phyloP scores from a whole-genome alignment of 768 basidiomycete genomes.

The Rhodotorula diobovata region DNA sequence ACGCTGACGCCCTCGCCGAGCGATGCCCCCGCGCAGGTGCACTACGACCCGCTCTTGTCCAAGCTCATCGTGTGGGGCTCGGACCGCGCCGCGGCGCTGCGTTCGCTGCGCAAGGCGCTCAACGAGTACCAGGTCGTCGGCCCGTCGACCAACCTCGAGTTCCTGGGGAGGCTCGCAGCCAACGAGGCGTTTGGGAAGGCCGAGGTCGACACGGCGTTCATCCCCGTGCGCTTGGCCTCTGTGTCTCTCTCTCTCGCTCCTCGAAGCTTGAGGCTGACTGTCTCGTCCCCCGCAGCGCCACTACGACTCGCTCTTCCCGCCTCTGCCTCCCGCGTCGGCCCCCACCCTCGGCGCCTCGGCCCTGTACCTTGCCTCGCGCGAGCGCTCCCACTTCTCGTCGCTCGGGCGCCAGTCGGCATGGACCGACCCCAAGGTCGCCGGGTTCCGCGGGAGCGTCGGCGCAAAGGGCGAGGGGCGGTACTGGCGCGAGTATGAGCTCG shows the following conservation, averaged over 20 bases:
- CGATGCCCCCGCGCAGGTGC: slow-evolving; percentile 55
- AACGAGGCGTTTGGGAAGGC: slow-evolving; percentile 70
- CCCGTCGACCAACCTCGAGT: slow-evolving; percentile 85
- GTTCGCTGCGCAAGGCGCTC: slow-evolving; percentile 71
- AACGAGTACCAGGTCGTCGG: slow-evolving; percentile 88
- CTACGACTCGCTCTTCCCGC: slow-evolving; percentile 71
- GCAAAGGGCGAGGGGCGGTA: slow-evolving; percentile 53
- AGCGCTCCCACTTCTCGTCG: slow-evolving; percentile 48
- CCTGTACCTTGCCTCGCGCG: slow-evolving; percentile 67
- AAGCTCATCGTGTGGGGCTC: slow-evolving; percentile 84
- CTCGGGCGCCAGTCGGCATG: slow-evolving; percentile 47
- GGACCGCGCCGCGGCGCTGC: slow-evolving; percentile 75
- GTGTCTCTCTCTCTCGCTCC: slow-evolving; percentile 5
- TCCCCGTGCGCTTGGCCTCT: slow-evolving; percentile 56
- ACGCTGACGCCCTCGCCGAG: background rate
- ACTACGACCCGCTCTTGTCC: slow-evolving; percentile 84
- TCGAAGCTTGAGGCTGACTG: background rate
- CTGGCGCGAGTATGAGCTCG: slow-evolving; percentile 7
- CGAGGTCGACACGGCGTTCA: slow-evolving; percentile 89
- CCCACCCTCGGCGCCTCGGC: slow-evolving; percentile 73
- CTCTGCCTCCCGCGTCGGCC: slow-evolving; percentile 57
- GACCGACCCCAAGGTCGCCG: slow-evolving; percentile 67
- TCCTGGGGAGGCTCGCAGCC: slow-evolving; percentile 69
- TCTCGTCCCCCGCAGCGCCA: slow-evolving; percentile 61
- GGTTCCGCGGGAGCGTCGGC: slow-evolving; percentile 63